phyloP scores from a whole-genome alignment of 1,284 basidiomycete species.

The Phlebopus sp. region DNA sequence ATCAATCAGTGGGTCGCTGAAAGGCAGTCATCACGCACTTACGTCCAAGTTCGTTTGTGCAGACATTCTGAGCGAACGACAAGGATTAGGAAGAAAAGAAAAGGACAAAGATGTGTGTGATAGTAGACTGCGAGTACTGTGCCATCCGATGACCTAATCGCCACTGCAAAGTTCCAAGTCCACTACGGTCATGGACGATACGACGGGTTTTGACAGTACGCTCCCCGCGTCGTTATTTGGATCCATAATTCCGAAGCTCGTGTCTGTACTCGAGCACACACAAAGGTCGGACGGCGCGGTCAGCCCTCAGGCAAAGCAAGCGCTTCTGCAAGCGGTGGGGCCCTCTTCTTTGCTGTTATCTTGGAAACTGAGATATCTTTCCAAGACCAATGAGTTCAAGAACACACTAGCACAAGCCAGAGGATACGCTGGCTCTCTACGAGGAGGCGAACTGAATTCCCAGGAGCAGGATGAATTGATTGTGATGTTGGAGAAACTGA shows the following conservation, averaged over 20 bases:
- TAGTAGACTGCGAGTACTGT: neutral
- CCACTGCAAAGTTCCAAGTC: neutral
- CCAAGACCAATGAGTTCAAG: constrained; percentile 66
- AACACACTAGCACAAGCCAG: constrained; percentile 53
- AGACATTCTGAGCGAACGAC: constrained; percentile 17
- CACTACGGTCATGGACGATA: constrained; percentile 9
- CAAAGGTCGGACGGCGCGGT: constrained; percentile 49
- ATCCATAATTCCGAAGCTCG: constrained; percentile 50
- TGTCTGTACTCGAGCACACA: constrained; percentile 51
- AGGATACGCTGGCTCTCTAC: constrained; percentile 51
- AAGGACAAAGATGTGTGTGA: neutral
- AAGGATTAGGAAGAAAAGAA: neutral
- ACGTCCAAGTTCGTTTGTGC: constrained; percentile 31
- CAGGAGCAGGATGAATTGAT: constrained; percentile 67
- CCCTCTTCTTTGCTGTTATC: neutral
- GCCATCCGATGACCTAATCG: neutral
- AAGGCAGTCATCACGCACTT: constrained; percentile 1
- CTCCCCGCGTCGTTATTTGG: constrained; percentile 42
- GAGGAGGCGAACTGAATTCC: constrained; percentile 63
- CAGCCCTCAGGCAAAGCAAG: constrained; percentile 56
- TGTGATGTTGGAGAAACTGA: constrained; percentile 55
- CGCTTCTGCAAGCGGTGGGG: constrained; percentile 57
- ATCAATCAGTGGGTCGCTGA: constrained; percentile 13
- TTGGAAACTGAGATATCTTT: neutral
- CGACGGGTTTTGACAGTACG: constrained; percentile 1